Conservation (phyloP, 2,329 filamentous ascomycete species). For the Coleophoma crateriformis region DNA sequence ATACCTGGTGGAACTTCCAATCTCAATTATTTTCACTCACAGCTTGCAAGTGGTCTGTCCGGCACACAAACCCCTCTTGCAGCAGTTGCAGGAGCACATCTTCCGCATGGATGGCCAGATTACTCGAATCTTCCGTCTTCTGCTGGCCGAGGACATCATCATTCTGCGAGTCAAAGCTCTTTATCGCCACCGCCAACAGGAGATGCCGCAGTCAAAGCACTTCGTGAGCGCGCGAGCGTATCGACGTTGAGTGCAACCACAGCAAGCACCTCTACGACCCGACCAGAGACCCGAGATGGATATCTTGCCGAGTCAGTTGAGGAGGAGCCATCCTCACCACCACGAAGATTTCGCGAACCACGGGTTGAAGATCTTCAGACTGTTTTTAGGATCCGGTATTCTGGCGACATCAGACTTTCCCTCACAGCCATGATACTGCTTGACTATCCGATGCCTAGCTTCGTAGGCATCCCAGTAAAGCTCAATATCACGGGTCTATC, state of each 20-base stretch:
- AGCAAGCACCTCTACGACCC: slow-evolving; percentile 45
- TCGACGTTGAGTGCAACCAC: slow-evolving; percentile 48
- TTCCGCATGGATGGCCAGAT: slow-evolving; percentile 44
- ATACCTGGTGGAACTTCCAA: slow-evolving; percentile 70
- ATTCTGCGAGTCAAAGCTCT: slow-evolving; percentile 23
- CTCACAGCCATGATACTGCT: slow-evolving; percentile 92
- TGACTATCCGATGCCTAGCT: slow-evolving; percentile 98
- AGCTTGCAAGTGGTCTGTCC: slow-evolving; percentile 64
- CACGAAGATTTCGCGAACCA: slow-evolving; percentile 60
- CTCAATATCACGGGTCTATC: slow-evolving; percentile 91
- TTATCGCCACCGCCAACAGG: slow-evolving; percentile 26
- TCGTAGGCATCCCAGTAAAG: slow-evolving; percentile 90
- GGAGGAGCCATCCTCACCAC: slow-evolving; percentile 29
- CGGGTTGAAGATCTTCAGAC: slow-evolving; percentile 86
- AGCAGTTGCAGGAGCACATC: slow-evolving; percentile 68
- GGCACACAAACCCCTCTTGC: slow-evolving; percentile 76
- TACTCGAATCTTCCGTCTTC: slow-evolving; percentile 16
- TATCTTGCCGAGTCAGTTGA: slow-evolving; percentile 23
- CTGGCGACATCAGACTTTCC: slow-evolving; percentile 79
- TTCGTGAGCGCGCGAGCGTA: slow-evolving; percentile 56
- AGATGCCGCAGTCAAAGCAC: slow-evolving; percentile 32
- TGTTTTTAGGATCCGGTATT: slow-evolving; percentile 84
- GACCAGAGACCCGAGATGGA: slow-evolving; percentile 52
- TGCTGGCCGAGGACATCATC: slow-evolving; percentile 16
- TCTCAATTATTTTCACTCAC: slow-evolving; percentile 77